Base-by-base conservation (phyloP, 2,329 filamentous ascomycete genomes). In the Monilinia laxa region DNA sequence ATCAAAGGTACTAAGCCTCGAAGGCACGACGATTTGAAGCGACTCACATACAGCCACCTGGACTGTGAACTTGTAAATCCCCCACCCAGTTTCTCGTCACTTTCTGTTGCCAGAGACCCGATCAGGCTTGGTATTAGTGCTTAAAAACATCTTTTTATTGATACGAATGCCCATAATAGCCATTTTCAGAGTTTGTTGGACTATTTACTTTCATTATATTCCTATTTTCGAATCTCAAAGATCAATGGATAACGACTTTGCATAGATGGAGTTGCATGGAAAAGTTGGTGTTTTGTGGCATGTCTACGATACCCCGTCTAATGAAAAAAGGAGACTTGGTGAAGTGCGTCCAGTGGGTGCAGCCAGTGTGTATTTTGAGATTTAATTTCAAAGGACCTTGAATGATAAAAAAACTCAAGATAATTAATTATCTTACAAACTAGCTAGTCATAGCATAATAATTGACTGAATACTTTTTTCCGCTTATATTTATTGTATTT, bases 1-100 rank as follows among this genome's bases (percentile, higher is more conserved):
- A 70, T 85, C 84, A 72, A 87, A 86, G 79, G 81, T 90, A 59
- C 79, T 91, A 56, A 81, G 82, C 64, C 79, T 89, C 70, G 84
- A 85, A 71, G 75, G 71, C 58, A 72, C 69, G 12, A 69, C 68
- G 20, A 70, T 74, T 51, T 75, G 60, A 53, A 53, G 18, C 49
- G 51, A 67, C 68, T 70, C 66, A 57, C 68, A 53, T 66, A 66
- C 67, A 64, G 42, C 55, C 57, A 60, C 55, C 60, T 60, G 40
- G 55, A 49, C 31, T 18, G n/a, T 62, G 58, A 56, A 56, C 69
- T 73, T 74, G 73, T 74, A 74, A 73, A 73, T 70, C 47, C 38
- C 28, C 20, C 66, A 71, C 38, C 64, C 67, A 64, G 28, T 47
- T 52, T 53, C 60, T 40, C 65, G 47, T 67, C 35, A 66, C 55